Evolutionary conservation across 1,284 basidiomycete genomes (phyloP).

Genomic region (Apiotrichum gracile): DNA sequence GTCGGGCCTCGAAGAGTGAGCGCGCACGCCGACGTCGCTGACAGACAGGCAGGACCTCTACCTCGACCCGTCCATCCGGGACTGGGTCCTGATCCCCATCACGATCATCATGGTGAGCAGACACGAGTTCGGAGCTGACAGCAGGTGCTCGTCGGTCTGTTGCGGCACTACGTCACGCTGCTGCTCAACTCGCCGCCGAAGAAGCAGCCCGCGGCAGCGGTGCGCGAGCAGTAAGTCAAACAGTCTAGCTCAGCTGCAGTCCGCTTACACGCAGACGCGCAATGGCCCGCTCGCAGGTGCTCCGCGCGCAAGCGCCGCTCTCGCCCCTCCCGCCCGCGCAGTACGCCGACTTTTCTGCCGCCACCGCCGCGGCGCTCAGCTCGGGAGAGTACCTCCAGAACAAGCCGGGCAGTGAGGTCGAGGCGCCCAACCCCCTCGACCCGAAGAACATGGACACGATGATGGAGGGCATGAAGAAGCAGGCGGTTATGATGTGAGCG

Average conservation of each 20-base stretch:
- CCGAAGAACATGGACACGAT: slow-evolving; percentile 92
- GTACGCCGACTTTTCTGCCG: slow-evolving; percentile 69
- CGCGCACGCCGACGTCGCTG: background rate
- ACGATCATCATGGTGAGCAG: slow-evolving; percentile 85
- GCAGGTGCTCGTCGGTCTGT: slow-evolving; percentile 86
- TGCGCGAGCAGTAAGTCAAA: slow-evolving; percentile 83
- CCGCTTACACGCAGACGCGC: slow-evolving; percentile 59
- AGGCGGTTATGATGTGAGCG: slow-evolving; percentile 82
- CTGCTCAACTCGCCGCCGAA: slow-evolving; percentile 81
- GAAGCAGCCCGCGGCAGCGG: slow-evolving; percentile 65
- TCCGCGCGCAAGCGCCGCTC: slow-evolving; percentile 69
- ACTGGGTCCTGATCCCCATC: slow-evolving; percentile 84
- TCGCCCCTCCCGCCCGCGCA: slow-evolving; percentile 70
- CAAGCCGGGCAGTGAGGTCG: slow-evolving; percentile 52
- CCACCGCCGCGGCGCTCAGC: slow-evolving; percentile 64
- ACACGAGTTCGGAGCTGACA: background rate
- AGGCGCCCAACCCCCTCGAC: slow-evolving; percentile 66
- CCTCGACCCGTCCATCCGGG: slow-evolving; percentile 84
- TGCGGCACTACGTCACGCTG: slow-evolving; percentile 87
- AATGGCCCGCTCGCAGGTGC: slow-evolving; percentile 70
- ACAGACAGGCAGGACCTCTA: slow-evolving; percentile 54
- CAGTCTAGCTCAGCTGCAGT: background rate
- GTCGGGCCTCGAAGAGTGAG: slow-evolving; percentile 15
- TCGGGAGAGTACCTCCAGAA: slow-evolving; percentile 77
- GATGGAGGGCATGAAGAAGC: slow-evolving; percentile 99